Conservation (phyloP, 768 basidiomycete species). For the Suillus brevipes region DNA sequence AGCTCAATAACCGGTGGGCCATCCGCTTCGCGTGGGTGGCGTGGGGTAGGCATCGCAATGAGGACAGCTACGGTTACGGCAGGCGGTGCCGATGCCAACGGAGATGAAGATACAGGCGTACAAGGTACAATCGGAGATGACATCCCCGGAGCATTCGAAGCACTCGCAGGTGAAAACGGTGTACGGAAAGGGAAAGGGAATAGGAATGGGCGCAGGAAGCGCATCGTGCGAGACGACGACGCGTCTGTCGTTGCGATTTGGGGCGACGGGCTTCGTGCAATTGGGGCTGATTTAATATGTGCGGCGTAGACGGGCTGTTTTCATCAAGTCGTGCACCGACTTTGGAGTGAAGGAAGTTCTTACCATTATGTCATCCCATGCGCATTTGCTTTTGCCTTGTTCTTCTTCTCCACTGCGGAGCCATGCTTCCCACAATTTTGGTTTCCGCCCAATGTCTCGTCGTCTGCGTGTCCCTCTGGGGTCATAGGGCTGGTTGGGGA, state of each 20-base stretch:
- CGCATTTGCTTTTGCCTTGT: conserved; percentile 9
- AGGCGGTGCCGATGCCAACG: conserved; percentile 13
- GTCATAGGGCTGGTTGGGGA: conserved; percentile 31
- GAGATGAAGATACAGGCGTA: conserved; percentile 8
- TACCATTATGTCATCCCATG: conserved; percentile 33
- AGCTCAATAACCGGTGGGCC: conserved; percentile 36
- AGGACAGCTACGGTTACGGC: conserved; percentile 42
- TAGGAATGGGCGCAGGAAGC: conserved; percentile 19
- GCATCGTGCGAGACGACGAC: conserved; percentile 12
- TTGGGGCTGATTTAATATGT: conserved; percentile 19
- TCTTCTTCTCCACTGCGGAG: conserved; percentile 17
- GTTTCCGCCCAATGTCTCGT: conserved; percentile 33
- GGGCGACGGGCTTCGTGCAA: conserved; percentile 1
- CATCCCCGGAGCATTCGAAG: too few species aligned
- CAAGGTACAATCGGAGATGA: conserved; percentile 9
- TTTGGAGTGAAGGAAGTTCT: too few species aligned
- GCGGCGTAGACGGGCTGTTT: conserved; percentile 30
- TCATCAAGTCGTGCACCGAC: too few species aligned
- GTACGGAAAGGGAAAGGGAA: conserved; percentile 23
- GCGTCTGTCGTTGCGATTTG: conserved; percentile 9
- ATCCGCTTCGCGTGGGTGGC: conserved; percentile 18
- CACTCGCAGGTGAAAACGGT: conserved; percentile 16
- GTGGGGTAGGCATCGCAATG: conserved; percentile 42
- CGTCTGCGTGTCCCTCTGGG: conserved; percentile 19
- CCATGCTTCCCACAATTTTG: conserved; percentile 31